Evolutionary conservation across 331 rosid species (phyloP).

Genomic region (Telfairia occidentalis): DNA sequence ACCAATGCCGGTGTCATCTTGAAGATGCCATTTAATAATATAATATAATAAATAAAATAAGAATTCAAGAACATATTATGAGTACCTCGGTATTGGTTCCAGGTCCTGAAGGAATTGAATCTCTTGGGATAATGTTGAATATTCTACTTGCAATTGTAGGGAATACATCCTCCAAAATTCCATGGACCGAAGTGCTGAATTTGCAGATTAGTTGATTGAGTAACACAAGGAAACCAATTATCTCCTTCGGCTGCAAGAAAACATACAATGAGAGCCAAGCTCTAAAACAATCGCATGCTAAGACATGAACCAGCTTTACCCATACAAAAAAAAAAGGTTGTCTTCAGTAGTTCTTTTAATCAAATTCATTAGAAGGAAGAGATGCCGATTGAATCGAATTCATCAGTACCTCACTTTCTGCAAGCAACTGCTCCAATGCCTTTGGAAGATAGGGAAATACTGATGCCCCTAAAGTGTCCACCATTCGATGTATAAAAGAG

Average conservation of each 20-base stretch:
- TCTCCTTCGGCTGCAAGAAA: conserved; percentile 77
- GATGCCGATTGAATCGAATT: conserved; percentile 9
- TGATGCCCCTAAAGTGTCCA: conserved; percentile 78
- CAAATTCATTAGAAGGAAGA: neutral
- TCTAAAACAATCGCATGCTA: neutral
- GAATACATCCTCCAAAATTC: conserved; percentile 77
- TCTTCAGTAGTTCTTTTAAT: conserved; percentile 5
- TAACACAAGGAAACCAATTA: conserved; percentile 61
- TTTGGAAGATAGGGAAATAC: conserved; percentile 91
- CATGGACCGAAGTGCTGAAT: conserved; percentile 53
- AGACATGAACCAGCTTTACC: neutral
- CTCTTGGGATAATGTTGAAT: conserved; percentile 63
- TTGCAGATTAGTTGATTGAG: conserved; percentile 94
- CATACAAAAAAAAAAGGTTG: neutral
- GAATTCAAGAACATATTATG: neutral
- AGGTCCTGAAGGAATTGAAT: conserved; percentile 64
- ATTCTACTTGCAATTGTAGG: conserved; percentile 63
- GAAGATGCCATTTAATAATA: neutral
- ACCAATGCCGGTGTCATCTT: neutral
- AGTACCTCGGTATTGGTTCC: conserved; percentile 82
- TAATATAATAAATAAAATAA: neutral
- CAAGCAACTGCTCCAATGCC: conserved; percentile 83
- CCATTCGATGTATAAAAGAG: conserved; percentile 97
- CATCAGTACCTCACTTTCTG: conserved; percentile 65
- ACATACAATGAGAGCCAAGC: neutral